phyloP scores from a whole-genome alignment of 78 protist species.

The Dictyostelium discoideum region DNA sequence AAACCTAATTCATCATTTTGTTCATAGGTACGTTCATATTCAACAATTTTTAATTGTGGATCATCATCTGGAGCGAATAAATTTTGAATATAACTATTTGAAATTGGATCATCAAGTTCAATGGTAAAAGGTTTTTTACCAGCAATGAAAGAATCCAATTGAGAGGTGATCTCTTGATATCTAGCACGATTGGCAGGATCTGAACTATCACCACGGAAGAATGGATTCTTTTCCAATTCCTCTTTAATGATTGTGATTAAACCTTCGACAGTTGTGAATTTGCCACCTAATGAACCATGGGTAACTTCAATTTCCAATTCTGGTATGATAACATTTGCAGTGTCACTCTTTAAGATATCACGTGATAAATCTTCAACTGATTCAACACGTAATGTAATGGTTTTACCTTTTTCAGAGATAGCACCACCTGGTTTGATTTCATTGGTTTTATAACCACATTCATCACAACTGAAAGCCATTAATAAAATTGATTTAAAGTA shows the following conservation, averaged over 20 bases:
- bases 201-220: slow-evolving; percentile 85
- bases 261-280: slow-evolving; percentile 96
- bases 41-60: slow-evolving; percentile 81
- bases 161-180: slow-evolving; percentile 30
- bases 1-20: slow-evolving; percentile 94
- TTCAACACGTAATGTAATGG: slow-evolving; percentile 69
- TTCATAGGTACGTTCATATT: slow-evolving; percentile 90
- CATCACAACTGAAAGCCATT: slow-evolving; percentile 91
- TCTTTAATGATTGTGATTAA: slow-evolving; percentile 53
- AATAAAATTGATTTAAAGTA: slow-evolving; percentile 92
- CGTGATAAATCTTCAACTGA: slow-evolving; percentile 88
- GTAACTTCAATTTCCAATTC: slow-evolving; percentile 86
- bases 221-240: slow-evolving; percentile 73
- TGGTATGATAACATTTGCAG: slow-evolving; percentile 84
- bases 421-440: slow-evolving; percentile 95
- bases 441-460: slow-evolving; percentile 90
- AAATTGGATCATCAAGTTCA: slow-evolving; percentile 91
- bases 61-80: slow-evolving; percentile 90
- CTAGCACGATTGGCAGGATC: background rate
- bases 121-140: slow-evolving; percentile 85
- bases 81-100: slow-evolving; percentile 82
- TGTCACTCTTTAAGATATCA: slow-evolving; percentile 91
- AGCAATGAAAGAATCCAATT: background rate
- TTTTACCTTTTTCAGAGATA: slow-evolving; percentile 84
- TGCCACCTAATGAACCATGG: slow-evolving; percentile 94